Conservation (phyloP, 345 rosid genomes). For the Gynandropsis gynandra region DNA sequence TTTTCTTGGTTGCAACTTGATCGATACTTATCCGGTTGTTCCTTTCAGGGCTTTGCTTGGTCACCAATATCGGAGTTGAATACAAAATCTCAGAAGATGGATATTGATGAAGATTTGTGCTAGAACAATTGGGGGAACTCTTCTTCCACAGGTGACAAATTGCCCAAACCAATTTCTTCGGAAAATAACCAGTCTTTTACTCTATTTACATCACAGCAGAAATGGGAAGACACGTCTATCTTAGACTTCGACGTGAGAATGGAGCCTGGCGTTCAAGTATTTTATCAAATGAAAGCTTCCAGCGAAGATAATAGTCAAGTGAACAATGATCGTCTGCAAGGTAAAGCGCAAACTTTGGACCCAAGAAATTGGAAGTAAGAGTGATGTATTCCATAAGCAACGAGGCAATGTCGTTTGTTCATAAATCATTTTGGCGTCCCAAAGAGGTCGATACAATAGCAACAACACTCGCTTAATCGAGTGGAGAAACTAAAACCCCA, state of each 20-base stretch:
- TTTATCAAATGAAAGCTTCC: constrained; percentile 33
- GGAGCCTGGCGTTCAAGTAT: constrained; percentile 39
- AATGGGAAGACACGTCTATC: constrained; percentile 54
- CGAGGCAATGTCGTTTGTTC: too few relatives aligned
- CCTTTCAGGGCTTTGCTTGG: too few relatives aligned
- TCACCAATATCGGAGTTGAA: constrained; percentile 1
- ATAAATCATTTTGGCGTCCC: too few relatives aligned
- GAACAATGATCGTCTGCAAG: constrained; percentile 32
- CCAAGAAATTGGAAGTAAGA: too few relatives aligned
- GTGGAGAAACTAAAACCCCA: too few relatives aligned
- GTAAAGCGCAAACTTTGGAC: constrained; percentile 71
- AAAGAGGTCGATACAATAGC: too few relatives aligned
- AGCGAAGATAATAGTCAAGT: constrained; percentile 26
- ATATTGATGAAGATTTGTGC: constrained; percentile 39
- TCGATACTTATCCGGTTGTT: too few relatives aligned
- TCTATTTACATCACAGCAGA: constrained; percentile 37
- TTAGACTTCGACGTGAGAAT: constrained; percentile 40
- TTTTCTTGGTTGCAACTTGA: too few relatives aligned
- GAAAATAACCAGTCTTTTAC: constrained; percentile 29
- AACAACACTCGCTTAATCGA: too few relatives aligned
- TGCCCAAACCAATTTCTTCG: constrained; percentile 26
- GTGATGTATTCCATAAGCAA: too few relatives aligned
- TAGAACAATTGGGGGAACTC: constrained; percentile 48
- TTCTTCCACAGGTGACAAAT: constrained; percentile 36
- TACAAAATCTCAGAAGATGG: constrained; percentile 37